Conservation (phyloP, 1,284 basidiomycete genomes). For the Malassezia yamatoensis region DNA sequence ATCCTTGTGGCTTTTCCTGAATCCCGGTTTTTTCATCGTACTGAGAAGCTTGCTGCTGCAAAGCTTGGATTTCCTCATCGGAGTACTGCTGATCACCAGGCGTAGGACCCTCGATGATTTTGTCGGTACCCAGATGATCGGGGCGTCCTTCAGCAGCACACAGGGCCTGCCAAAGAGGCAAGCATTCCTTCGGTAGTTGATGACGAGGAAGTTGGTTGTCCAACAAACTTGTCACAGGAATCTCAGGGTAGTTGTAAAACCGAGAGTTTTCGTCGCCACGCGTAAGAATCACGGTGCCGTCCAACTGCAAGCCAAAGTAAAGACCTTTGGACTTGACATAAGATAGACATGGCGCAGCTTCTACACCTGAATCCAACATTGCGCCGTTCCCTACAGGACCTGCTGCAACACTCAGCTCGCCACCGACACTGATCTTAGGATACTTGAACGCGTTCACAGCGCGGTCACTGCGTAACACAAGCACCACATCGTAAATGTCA, state of each 20-base stretch:
- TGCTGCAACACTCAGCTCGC: conserved; percentile 35
- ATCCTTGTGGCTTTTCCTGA: too few species aligned
- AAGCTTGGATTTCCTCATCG: conserved; percentile 25
- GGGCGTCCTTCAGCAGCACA: conserved; percentile 38
- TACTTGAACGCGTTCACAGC: conserved; percentile 38
- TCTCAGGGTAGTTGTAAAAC: conserved; percentile 31
- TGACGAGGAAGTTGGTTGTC: conserved; percentile 21
- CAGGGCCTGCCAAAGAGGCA: conserved; percentile 39
- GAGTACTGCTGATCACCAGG: conserved; percentile 33
- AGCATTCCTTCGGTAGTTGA: conserved; percentile 22
- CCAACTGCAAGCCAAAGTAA: conserved; percentile 45
- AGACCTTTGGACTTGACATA: conserved; percentile 48
- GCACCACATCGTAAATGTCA: conserved; percentile 49
- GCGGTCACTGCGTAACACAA: conserved; percentile 42
- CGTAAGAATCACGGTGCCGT: conserved; percentile 41
- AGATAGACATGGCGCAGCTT: conserved; percentile 39
- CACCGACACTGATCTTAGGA: conserved; percentile 43
- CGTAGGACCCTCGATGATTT: conserved; percentile 27
- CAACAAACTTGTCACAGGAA: conserved; percentile 24
- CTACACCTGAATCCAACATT: conserved; percentile 35
- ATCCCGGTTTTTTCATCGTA: too few species aligned
- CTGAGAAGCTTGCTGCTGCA: conserved; percentile 34
- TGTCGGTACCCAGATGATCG: conserved; percentile 29
- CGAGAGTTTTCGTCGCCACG: conserved; percentile 37
- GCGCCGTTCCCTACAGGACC: conserved; percentile 49